Percentiles rank a stretch among this genome's conserved stretches.
Conservation (phyloP, 306 rosid genomes). For the Acacia confusa region DNA sequence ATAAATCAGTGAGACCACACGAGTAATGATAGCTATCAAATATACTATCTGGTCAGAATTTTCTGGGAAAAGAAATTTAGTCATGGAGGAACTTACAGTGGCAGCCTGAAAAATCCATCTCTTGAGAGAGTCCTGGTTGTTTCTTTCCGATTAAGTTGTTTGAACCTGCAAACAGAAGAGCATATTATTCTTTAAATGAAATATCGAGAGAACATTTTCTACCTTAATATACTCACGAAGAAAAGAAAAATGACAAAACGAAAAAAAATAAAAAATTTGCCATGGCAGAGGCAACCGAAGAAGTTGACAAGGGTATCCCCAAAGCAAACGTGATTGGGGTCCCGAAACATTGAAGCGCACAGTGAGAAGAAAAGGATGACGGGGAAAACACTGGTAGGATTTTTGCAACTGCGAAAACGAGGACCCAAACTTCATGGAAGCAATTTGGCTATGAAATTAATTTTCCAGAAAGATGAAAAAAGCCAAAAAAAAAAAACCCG, state of each 20-base stretch:
- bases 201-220: not conserved
- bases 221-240: not conserved
- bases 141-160: constrained; percentile 12
- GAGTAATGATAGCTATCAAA: not conserved
- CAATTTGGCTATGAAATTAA: constrained; percentile 10
- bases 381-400: not conserved
- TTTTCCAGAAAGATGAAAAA: not conserved
- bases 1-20: not conserved
- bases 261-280: not conserved
- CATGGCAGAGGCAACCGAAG: constrained; percentile 1
- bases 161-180: constrained; percentile 34
- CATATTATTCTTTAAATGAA: not conserved
- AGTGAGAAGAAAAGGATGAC: not conserved
- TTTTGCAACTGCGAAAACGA: not conserved
- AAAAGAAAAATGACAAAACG: not conserved
- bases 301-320: not conserved
- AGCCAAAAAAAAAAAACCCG: not conserved
- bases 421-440: not conserved
- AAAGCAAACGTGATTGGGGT: not conserved
- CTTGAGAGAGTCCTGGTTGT: not conserved
- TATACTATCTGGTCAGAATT: not conserved
- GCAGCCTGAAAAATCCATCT: not conserved
- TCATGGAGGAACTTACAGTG: not conserved
- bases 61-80: not conserved
- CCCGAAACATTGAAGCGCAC: not conserved